Evolutionary conservation across 352 stramenopile genomes (phyloP).

Genomic region (Chrysophaeum taylorii): DNA sequence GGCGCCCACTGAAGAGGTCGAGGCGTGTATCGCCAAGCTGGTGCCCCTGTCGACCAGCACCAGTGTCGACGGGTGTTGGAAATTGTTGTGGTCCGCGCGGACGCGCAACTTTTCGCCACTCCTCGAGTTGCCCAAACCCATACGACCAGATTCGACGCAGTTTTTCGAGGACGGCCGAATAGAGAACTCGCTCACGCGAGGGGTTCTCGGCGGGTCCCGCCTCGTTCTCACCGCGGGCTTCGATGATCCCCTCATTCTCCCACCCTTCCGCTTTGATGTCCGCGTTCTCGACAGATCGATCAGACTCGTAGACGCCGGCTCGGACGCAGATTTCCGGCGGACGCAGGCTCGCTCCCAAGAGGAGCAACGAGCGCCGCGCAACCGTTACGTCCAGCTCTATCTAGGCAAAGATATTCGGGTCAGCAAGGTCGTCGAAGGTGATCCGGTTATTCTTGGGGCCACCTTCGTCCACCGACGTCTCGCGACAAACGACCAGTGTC

Average conservation of each 20-base stretch:
- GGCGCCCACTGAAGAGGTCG: no score
- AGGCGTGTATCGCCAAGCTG: no score
- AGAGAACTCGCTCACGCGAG: slow-evolving; percentile 1
- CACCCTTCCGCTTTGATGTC: slow-evolving; percentile 46
- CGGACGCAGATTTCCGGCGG: slow-evolving; percentile 45
- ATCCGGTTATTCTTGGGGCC: slow-evolving; percentile 49
- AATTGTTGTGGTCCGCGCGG: no score
- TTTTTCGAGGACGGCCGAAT: slow-evolving; percentile 32
- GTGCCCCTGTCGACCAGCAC: no score
- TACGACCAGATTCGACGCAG: slow-evolving; percentile 41
- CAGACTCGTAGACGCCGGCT: slow-evolving; percentile 40
- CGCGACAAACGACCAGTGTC: neutral
- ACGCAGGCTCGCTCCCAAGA: slow-evolving; percentile 36
- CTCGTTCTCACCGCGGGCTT: slow-evolving; percentile 33
- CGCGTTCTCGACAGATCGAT: slow-evolving; percentile 25
- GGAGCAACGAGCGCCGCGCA: slow-evolving; percentile 38
- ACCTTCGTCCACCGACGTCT: slow-evolving; percentile 39
- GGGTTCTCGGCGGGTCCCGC: slow-evolving; percentile 30
- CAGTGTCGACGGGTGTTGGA: no score
- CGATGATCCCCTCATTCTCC: slow-evolving; percentile 39
- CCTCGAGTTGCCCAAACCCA: slow-evolving; percentile 38
- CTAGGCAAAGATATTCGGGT: slow-evolving; percentile 43
- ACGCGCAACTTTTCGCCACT: slow-evolving; percentile 37
- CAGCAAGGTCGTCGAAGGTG: slow-evolving; percentile 35
- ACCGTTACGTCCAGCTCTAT: slow-evolving; percentile 49